Base-by-base conservation (phyloP, 441 rosid genomes). In the Breynia disticha region DNA sequence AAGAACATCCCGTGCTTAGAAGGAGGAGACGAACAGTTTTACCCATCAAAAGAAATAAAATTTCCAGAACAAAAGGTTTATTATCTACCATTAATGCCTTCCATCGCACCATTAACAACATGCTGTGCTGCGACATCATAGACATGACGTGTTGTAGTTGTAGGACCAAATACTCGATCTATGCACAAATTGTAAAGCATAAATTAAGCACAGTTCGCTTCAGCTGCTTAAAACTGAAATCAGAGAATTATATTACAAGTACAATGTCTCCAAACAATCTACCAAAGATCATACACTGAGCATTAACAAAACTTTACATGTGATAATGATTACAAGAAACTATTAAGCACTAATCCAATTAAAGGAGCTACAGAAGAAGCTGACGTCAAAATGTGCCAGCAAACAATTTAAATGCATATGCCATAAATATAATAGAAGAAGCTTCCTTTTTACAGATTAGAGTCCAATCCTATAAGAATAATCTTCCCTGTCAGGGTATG, bases 131-230 rank as follows among this genome's bases (percentile, higher is more conserved):
- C 90, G 64, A 94, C 77, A 77, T 94, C 99, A 67, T 87, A 87
- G 44, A 94, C 99, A 72, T 94, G 95, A 53, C 97, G 95, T 14
- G 99, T 94, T 52, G 99, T 94, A 59, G 99, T 94, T 24, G 97
- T 94, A 22, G 99, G 99, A 63, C 97, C 99, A 73, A 94, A 89
- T 35, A 94, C 99, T 28, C 90, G 85, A 72, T 94, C 99, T 94
- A 78, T 48, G 35, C 35, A 28, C 35, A 28, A 28, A 28, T 28
- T 28, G 5, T 28, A 28, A 28, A 28, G 35, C 35, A 28, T 28
- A 28, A 28, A 28, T 28, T 28, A 28, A 28, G 35, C 35, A 28
- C 8, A 28, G 35, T 4, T 4, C 7, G 8, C 35, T 28, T 9
- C 7, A 28, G 35, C 5, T 28, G 8, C 35, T 28, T 28, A 28